Conservation (phyloP, 139 green algal species). For the Eudorina sp. region DNA sequence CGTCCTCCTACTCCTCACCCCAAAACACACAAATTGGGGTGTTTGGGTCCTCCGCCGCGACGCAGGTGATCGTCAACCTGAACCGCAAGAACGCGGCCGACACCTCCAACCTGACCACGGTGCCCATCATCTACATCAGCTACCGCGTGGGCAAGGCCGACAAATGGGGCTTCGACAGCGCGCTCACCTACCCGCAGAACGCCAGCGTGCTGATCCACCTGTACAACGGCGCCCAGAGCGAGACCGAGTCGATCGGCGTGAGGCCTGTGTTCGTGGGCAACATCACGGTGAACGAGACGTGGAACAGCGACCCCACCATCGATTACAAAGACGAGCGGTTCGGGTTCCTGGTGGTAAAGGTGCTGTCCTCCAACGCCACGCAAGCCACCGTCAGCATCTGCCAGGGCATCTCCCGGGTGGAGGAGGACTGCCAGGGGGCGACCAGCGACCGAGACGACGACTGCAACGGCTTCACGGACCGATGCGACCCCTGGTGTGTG, state of each 20-base stretch:
- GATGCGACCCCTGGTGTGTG: not conserved
- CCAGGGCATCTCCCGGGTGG: not conserved
- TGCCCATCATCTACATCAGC: slow-evolving; percentile 1
- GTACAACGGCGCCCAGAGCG: slow-evolving; percentile 9
- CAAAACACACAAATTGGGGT: not conserved
- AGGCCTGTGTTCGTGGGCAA: not conserved
- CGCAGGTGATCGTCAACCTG: not conserved
- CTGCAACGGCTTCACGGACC: not conserved
- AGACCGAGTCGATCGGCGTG: not conserved
- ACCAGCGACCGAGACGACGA: not conserved
- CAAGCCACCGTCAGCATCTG: not conserved
- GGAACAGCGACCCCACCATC: not conserved
- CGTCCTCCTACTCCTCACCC: not conserved
- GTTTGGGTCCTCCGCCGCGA: no score
- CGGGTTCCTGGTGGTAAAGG: not conserved
- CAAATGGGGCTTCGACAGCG: not conserved
- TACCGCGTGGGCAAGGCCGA: not conserved
- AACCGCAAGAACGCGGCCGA: not conserved
- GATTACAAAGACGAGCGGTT: not conserved
- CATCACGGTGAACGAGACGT: not conserved
- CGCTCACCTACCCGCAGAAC: not conserved
- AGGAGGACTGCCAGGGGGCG: not conserved
- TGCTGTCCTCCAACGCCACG: not conserved
- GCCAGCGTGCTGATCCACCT: not conserved
- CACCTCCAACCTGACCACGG: not conserved